A percentile compares a stretch with the other conserved stretches of the same genome.
Conservation (phyloP, 495 filamentous ascomycete species). For the Talaromyces liani region DNA sequence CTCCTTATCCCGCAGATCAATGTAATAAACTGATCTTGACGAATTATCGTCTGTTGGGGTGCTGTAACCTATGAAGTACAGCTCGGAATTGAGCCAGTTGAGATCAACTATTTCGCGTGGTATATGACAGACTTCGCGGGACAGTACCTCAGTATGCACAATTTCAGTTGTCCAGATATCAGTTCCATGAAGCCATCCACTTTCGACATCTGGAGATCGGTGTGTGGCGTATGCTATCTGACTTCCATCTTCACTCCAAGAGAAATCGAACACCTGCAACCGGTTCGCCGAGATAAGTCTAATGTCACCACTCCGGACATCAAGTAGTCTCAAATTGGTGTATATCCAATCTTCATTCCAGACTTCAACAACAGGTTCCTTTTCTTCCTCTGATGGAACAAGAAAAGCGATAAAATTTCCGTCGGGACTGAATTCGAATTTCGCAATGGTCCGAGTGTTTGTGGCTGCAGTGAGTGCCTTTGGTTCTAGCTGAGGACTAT, state of each 20-base stretch:
- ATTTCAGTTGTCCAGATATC: background rate
- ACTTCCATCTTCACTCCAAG: slow-evolving; percentile 3
- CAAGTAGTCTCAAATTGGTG: background rate
- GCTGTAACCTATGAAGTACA: slow-evolving; percentile 1
- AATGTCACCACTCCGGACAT: background rate
- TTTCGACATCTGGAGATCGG: background rate
- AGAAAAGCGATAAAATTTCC: slow-evolving; percentile 14
- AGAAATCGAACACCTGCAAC: background rate
- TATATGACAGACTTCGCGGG: background rate
- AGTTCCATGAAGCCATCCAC: background rate
- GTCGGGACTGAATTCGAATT: slow-evolving; percentile 14
- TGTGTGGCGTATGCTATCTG: slow-evolving; percentile 2
- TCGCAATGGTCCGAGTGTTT: slow-evolving; percentile 2
- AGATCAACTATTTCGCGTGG: background rate
- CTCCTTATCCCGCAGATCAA: background rate
- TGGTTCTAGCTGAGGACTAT: slow-evolving; percentile 8
- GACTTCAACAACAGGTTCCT: background rate
- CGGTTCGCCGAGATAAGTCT: background rate
- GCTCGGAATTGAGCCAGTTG: background rate
- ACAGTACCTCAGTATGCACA: background rate
- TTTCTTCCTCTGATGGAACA: slow-evolving; percentile 8
- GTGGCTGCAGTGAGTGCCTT: slow-evolving; percentile 9
- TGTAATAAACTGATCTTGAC: background rate
- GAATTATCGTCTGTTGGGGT: background rate
- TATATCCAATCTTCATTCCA: background rate